These are phyloP conservation scores for Mortierella antarctica DNA, from an alignment of 192 early-diverging fungal species.

Conservation along the genomic window DNA sequence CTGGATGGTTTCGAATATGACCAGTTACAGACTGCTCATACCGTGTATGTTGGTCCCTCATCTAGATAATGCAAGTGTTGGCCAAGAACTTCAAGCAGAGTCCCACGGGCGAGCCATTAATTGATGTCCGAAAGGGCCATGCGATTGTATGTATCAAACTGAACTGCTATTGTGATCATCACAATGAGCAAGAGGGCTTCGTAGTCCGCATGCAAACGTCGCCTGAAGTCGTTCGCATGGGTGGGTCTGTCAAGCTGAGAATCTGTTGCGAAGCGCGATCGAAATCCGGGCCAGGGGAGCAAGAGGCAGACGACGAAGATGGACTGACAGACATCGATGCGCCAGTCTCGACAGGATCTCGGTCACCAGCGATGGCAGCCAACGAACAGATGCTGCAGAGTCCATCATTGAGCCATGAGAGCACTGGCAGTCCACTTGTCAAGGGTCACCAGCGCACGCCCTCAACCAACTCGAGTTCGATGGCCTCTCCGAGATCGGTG, in stretches of 20 bases:
- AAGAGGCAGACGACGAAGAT: slow-evolving; percentile 45
- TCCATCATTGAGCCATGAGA: slow-evolving; percentile 40
- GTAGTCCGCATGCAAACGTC: slow-evolving; percentile 36
- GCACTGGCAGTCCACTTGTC: slow-evolving; percentile 29
- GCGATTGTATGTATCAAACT: slow-evolving; percentile 49
- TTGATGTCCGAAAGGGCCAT: slow-evolving; percentile 48
- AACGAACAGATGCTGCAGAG: slow-evolving; percentile 52
- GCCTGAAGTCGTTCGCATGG: slow-evolving; percentile 42
- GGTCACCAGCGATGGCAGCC: slow-evolving; percentile 21
- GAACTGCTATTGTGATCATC: slow-evolving; percentile 53
- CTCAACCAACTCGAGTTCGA: slow-evolving; percentile 42
- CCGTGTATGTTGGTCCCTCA: neutral
- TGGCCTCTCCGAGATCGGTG: slow-evolving; percentile 49
- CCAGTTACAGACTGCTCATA: neutral
- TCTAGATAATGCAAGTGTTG: slow-evolving; percentile 48
- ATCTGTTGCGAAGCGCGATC: slow-evolving; percentile 53
- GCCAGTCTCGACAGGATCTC: slow-evolving; percentile 41
- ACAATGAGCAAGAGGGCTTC: slow-evolving; percentile 51
- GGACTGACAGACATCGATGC: slow-evolving; percentile 52
- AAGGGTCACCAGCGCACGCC: slow-evolving; percentile 45
- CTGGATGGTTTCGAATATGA: neutral
- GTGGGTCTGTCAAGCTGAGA: slow-evolving; percentile 50
- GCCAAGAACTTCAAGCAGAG: slow-evolving; percentile 50
- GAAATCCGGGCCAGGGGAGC: slow-evolving; percentile 29
- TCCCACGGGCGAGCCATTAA: slow-evolving; percentile 38